These are phyloP conservation scores for Xylariomycetidae sp. DNA, from an alignment of 2,329 filamentous ascomycete genomes.

Conservation along the genomic window DNA sequence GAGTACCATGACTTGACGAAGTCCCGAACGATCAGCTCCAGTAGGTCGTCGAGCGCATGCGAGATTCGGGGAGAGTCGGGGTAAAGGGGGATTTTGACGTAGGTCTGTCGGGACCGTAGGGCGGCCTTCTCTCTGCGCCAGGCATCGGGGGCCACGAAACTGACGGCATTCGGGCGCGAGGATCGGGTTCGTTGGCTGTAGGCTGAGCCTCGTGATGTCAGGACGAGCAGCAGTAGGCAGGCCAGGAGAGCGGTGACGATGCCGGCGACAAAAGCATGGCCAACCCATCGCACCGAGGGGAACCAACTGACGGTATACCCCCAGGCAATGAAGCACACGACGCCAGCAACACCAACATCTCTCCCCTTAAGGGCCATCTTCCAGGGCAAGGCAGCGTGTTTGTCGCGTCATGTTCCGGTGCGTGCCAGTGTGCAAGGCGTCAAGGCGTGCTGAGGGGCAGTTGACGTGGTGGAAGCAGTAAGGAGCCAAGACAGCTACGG, in stretches of 20 bases:
- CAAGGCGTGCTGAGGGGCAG: no score
- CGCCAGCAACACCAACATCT: slow-evolving; percentile 62
- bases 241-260: slow-evolving; percentile 48
- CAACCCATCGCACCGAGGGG: slow-evolving; percentile 75
- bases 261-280: slow-evolving; percentile 76
- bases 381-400: slow-evolving; percentile 25
- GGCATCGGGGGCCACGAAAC: slow-evolving; percentile 54
- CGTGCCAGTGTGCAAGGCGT: no score
- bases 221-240: slow-evolving; percentile 52
- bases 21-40: slow-evolving; percentile 72
- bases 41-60: slow-evolving; percentile 69
- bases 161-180: slow-evolving; percentile 38
- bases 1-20: slow-evolving; percentile 87
- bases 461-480: no score
- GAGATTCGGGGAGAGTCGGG: slow-evolving; percentile 72
- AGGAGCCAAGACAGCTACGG: no score
- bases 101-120: slow-evolving; percentile 59
- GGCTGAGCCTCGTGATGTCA: slow-evolving; percentile 50
- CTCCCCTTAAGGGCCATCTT: slow-evolving; percentile 67
- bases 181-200: slow-evolving; percentile 34
- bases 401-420: slow-evolving; percentile 31
- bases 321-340: slow-evolving; percentile 79
- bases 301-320: slow-evolving; percentile 77
- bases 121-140: slow-evolving; percentile 69
- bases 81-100: slow-evolving; percentile 65